A percentile compares a stretch with the other conserved stretches of the same genome.
Conservation (phyloP, 1,284 basidiomycete genomes). For the Ustilago loliicola region DNA sequence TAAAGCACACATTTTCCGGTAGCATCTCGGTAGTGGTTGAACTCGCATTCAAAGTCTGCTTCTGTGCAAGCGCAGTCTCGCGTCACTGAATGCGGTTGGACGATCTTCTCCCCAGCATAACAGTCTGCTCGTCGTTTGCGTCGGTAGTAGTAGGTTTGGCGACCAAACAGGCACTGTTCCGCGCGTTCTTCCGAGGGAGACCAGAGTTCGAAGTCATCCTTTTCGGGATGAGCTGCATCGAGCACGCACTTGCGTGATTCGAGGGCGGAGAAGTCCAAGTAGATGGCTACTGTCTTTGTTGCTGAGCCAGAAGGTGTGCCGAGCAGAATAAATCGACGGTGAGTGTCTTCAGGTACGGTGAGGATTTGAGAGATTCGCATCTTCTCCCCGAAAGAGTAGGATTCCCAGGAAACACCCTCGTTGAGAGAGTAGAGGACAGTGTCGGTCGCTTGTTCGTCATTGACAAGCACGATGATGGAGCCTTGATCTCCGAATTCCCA, state of each 20-base stretch:
- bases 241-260: conserved; percentile 60
- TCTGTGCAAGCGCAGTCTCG: conserved; percentile 63
- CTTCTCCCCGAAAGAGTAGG: conserved; percentile 86
- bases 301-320: conserved; percentile 76
- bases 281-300: conserved; percentile 79
- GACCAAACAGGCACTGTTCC: conserved; percentile 68
- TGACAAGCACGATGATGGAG: conserved; percentile 89
- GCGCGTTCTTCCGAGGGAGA: conserved; percentile 65
- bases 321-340: conserved; percentile 88
- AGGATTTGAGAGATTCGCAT: conserved; percentile 84
- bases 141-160: conserved; percentile 67
- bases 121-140: conserved; percentile 65
- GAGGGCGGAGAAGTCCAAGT: conserved; percentile 88
- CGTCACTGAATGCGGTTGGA: conserved; percentile 54
- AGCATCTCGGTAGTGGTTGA: conserved; percentile 66
- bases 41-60: conserved; percentile 70
- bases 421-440: conserved; percentile 88
- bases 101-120: conserved; percentile 63
- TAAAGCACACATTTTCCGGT: conserved; percentile 61
- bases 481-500: conserved; percentile 99
- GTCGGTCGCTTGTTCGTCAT: conserved; percentile 93
- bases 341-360: conserved; percentile 90
- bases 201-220: conserved; percentile 69
- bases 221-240: conserved; percentile 48
- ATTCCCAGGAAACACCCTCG: conserved; percentile 87